Evolutionary conservation across 768 basidiomycete genomes (phyloP).

Genomic region (Suillus ampliporus): DNA sequence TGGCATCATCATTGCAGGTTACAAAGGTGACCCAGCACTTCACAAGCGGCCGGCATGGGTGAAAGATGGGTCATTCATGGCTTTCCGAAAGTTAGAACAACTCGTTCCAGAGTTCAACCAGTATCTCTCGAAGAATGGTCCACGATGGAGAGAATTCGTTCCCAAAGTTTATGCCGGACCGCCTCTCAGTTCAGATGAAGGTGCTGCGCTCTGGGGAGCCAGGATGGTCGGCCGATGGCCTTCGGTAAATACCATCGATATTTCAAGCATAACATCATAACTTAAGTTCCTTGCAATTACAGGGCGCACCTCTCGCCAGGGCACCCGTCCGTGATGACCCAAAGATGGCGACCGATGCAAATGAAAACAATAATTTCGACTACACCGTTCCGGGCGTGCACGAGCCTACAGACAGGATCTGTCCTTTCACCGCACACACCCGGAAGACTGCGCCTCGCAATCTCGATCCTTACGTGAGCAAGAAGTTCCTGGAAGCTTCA

Average conservation of each 20-base stretch:
- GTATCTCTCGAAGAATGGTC: conserved; percentile 44
- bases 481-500: conserved; percentile 25
- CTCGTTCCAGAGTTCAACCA: conserved; percentile 57
- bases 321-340: conserved; percentile 50
- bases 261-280: background rate
- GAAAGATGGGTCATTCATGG: conserved; percentile 56
- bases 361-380: conserved; percentile 50
- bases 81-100: conserved; percentile 57
- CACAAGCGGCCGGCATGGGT: conserved; percentile 47
- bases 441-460: conserved; percentile 53
- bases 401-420: conserved; percentile 21
- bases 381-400: conserved; percentile 19
- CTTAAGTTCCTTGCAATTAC: background rate
- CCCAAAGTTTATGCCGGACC: conserved; percentile 24
- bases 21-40: conserved; percentile 43
- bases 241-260: conserved; percentile 44
- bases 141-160: conserved; percentile 12
- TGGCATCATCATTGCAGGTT: conserved; percentile 52
- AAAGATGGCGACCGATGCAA: conserved; percentile 39
- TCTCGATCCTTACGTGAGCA: conserved; percentile 24
- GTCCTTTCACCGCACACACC: conserved; percentile 55
- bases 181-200: conserved; percentile 42
- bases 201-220: conserved; percentile 56
- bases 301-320: conserved; percentile 51
- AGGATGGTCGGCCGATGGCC: conserved; percentile 61